These are phyloP conservation scores for Beauveria rudraprayagi DNA, from an alignment of 2,329 filamentous ascomycete species.

Conservation along the genomic window DNA sequence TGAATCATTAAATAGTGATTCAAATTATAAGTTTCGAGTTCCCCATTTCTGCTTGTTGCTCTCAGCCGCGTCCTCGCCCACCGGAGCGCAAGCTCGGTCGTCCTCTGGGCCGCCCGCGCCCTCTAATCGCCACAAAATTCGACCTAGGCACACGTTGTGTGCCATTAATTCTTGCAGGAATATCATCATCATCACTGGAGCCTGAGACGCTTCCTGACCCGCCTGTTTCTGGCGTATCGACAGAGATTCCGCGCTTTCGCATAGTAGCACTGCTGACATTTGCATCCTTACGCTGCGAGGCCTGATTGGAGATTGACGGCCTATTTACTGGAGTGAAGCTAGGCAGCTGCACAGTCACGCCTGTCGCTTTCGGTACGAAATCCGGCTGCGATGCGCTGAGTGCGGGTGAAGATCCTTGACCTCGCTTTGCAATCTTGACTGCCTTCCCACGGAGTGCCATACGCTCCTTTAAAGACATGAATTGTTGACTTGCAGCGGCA, in stretches of 20 bases:
- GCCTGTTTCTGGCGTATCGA: not conserved
- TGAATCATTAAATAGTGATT: not conserved
- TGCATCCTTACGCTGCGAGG: not conserved
- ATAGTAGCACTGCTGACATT: not conserved
- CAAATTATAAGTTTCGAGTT: not conserved
- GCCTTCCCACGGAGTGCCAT: conserved; percentile 46
- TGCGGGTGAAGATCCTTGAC: conserved; percentile 10
- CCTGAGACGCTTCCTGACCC: not conserved
- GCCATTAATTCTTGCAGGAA: conserved; percentile 10
- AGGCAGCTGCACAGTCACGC: conserved; percentile 1
- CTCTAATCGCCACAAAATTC: not conserved
- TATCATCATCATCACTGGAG: conserved; percentile 15
- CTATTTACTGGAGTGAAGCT: conserved; percentile 4
- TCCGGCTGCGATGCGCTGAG: not conserved
- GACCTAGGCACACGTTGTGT: not conserved
- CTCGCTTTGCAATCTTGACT: conserved; percentile 41
- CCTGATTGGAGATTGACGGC: not conserved
- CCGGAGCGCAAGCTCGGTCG: conserved; percentile 8
- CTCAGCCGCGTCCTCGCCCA: conserved; percentile 1
- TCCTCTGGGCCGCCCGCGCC: conserved; percentile 19
- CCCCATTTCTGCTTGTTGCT: not conserved
- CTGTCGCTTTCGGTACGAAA: not conserved
- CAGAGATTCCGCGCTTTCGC: not conserved
- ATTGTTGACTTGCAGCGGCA: conserved; percentile 21
- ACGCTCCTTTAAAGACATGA: conserved; percentile 51